Base-by-base conservation (phyloP, 1,284 basidiomycete genomes). In the Agroathelia rolfsii region DNA sequence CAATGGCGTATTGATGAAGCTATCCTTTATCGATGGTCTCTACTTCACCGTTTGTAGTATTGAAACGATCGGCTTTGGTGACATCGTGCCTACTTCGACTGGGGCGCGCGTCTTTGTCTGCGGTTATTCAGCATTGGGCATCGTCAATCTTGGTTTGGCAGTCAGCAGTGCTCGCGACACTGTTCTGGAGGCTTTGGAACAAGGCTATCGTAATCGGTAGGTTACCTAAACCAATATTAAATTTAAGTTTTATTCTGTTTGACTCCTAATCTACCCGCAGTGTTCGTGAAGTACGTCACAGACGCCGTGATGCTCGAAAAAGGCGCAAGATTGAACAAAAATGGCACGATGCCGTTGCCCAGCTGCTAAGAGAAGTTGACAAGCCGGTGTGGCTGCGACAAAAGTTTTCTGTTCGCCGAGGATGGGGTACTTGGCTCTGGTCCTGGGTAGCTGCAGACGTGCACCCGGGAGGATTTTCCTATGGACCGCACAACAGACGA, bases 31-130 rank as follows among this genome's bases (percentile, higher is more conserved):
- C 46, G 62, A 84, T 44, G 76, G 70, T 1, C 55, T 82, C 20
- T 82, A 78, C 47, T 82, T 82, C 48, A 74, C 76, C 4, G 61
- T 82, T 16, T 73, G 76, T 5, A 69, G 77, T 3, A 75, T 84
- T 32, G 72, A 81, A 49, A 80, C 79, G 2, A 73, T 88, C 22
- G 85, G 85, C 0, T 86, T 88, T 46, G 86, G 86, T 7, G 85
- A 89, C 48, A 76, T 87, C 28, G 52, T 61, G 3, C 78, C 82
- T 0, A 36, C 36, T 5, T 58, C 57, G 1, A 54, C 66, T 2
- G 62, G 60, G 2, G 59, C 69, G 3, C 69, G 71, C 11, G 43
- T 76, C 7, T 79, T 80, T 42, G 59, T 66, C 0, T 73, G 72
- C 44, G 43, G 69, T 32, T 82, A 79, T 40, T 59, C 68, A 16